Evolutionary conservation across 1,284 basidiomycete genomes (phyloP), one percentile per base, ranked within the genome.

Genomic region (Agroathelia rolfsii): DNA sequence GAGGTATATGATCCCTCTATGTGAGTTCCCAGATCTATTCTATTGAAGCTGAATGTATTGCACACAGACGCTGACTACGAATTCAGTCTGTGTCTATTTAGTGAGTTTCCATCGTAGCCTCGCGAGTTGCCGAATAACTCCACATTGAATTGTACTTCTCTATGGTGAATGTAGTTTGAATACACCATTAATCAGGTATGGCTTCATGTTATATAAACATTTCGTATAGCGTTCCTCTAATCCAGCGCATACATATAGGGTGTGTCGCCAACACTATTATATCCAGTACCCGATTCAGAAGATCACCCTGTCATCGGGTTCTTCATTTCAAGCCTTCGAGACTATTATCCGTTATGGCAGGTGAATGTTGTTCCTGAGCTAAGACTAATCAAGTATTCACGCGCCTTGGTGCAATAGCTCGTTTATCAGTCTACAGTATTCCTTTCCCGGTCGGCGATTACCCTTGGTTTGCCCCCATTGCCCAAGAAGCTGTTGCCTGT

Each of bases 301-400:
- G 49, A 61, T 24, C 61, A 78, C 50, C 64, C 80, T 47, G 47
- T 92, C 28, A 55, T 88, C 32, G 68, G 76, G 48, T 73, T 69
- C 46, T 66, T 96, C 37, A 88, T 97, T 43, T 76, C 85, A 45
- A 80, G 76, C 1, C 69, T 94, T 19, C 68, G 87, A 20, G 94
- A 98, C 51, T 98, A 94, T 53, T 97, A 97, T 55, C 92, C 93
- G 5, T 70, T 94, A 24, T 90, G 88, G 85, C 84, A 86, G 78
- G 82, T 78, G 39, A 28, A 71, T 43, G 24, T 13, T 23, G 30
- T 20, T 18, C 27, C 15, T 41, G 28, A 29, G 21, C 13, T 7
- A 14, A 28, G 7, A 28, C 8, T 11, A 28, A 14, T 24, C 28
- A 5, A 3, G n/a, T 36, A 24, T 26, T 37, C 39, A 6, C 30